These are phyloP conservation scores for Tetradesmus lagerheimii DNA, from an alignment of 139 green algal species.

Conservation along the genomic window DNA sequence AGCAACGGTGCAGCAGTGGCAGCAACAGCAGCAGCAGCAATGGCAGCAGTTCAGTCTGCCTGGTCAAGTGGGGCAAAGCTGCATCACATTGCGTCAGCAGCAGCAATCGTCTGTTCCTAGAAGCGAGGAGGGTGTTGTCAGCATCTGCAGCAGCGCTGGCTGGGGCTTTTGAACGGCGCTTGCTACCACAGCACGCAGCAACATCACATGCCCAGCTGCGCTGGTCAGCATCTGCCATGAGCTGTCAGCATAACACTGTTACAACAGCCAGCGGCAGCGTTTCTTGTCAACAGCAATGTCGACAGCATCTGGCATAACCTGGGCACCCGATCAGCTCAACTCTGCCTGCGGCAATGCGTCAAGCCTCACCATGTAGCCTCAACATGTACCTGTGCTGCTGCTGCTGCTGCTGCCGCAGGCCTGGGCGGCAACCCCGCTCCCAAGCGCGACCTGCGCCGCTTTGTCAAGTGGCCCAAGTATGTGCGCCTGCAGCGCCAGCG, in stretches of 20 bases:
- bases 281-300: too few species aligned
- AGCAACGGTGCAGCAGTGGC: neutral
- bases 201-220: neutral
- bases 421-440: slow-evolving; percentile 89
- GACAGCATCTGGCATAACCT: too few species aligned
- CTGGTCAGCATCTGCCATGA: neutral
- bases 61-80: too few species aligned
- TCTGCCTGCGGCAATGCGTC: too few species aligned
- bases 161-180: neutral
- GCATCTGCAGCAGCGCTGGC: neutral
- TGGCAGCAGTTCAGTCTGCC: too few species aligned
- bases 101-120: too few species aligned
- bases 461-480: slow-evolving; percentile 99
- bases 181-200: neutral
- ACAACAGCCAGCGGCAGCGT: too few species aligned
- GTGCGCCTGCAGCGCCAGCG: slow-evolving; percentile 98
- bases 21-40: neutral
- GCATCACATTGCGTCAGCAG: neutral
- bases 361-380: too few species aligned
- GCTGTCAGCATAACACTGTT: too few species aligned
- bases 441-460: slow-evolving; percentile 95
- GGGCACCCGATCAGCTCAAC: too few species aligned
- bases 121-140: neutral
- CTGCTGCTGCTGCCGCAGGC: slow-evolving; percentile 58
- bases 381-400: neutral